phyloP scores from a whole-genome alignment of 805 yeast genomes.

The Maudiozyma serrabonitensis region DNA sequence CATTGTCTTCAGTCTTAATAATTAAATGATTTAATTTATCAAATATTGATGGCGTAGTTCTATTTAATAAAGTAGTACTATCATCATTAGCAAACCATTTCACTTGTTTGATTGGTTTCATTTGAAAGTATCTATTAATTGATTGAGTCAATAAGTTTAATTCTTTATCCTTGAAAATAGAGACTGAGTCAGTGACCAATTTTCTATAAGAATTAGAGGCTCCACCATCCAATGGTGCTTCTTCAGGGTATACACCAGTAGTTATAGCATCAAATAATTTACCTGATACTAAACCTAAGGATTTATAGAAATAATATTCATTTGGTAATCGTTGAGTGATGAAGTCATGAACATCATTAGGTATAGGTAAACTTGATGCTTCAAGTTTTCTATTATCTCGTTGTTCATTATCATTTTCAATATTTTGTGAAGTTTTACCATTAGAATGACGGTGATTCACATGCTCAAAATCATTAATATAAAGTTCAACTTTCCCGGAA shows the following conservation, averaged over 20 bases:
- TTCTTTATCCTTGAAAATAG: slow-evolving; percentile 45
- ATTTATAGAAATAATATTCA: slow-evolving; percentile 72
- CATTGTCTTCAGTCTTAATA: slow-evolving; percentile 20
- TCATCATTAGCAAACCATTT: slow-evolving; percentile 44
- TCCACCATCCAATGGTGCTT: slow-evolving; percentile 60
- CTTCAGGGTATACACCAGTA: slow-evolving; percentile 50
- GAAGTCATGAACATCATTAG: slow-evolving; percentile 72
- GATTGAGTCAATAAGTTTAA: slow-evolving; percentile 60
- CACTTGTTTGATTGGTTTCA: slow-evolving; percentile 46
- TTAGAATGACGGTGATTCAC: neutral
- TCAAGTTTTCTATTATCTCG: neutral
- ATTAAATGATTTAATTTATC: slow-evolving; percentile 31
- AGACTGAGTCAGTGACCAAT: slow-evolving; percentile 40
- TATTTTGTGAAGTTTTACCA: neutral
- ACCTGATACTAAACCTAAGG: slow-evolving; percentile 55
- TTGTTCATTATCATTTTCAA: neutral
- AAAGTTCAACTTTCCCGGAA: slow-evolving; percentile 60
- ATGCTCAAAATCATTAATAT: slow-evolving; percentile 15
- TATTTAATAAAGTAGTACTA: slow-evolving; percentile 38
- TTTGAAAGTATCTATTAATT: slow-evolving; percentile 78
- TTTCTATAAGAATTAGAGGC: slow-evolving; percentile 46
- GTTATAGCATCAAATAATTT: slow-evolving; percentile 58
- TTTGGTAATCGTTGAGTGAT: slow-evolving; percentile 80
- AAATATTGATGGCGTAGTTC: slow-evolving; percentile 45
- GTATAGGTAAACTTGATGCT: slow-evolving; percentile 30